These are phyloP conservation scores for Juglanconis oblonga DNA, from an alignment of 2,329 filamentous ascomycete species.

Conservation along the genomic window DNA sequence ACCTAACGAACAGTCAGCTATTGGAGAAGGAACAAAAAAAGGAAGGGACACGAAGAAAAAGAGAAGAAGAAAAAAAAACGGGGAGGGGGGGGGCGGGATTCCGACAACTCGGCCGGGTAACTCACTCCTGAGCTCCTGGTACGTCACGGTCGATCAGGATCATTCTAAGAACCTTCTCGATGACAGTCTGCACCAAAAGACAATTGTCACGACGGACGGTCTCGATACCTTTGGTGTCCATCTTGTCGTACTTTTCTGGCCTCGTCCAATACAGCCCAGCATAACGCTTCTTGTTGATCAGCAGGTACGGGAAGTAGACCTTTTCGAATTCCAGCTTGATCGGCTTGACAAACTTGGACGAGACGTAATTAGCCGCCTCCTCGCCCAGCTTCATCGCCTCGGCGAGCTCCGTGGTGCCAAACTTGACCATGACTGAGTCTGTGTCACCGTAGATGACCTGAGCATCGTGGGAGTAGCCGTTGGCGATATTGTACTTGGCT, in stretches of 20 bases:
- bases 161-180: slow-evolving; percentile 94
- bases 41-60: too few species aligned
- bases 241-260: slow-evolving; percentile 94
- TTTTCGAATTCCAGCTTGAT: slow-evolving; percentile 99
- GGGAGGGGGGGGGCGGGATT: too few species aligned
- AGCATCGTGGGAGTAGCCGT: slow-evolving; percentile 91
- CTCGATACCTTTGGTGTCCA: slow-evolving; percentile 99
- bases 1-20: slow-evolving; percentile 51
- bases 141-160: slow-evolving; percentile 92
- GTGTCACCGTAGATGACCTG: slow-evolving; percentile 99
- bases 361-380: slow-evolving; percentile 85
- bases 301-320: slow-evolving; percentile 94
- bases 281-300: slow-evolving; percentile 99
- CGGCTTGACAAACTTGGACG: slow-evolving; percentile 87
- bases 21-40: too few species aligned
- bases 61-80: too few species aligned
- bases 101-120: slow-evolving; percentile 21
- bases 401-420: slow-evolving; percentile 80
- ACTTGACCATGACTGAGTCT: slow-evolving; percentile 99
- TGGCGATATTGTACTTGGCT: slow-evolving; percentile 81
- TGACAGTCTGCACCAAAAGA: slow-evolving; percentile 90
- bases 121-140: slow-evolving; percentile 88
- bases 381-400: slow-evolving; percentile 95
- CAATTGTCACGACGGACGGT: slow-evolving; percentile 97
- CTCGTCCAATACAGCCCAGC: slow-evolving; percentile 98